Evolutionary conservation across 306 rosid species (phyloP).

Genomic region (peach (Prunus persica)): DNA sequence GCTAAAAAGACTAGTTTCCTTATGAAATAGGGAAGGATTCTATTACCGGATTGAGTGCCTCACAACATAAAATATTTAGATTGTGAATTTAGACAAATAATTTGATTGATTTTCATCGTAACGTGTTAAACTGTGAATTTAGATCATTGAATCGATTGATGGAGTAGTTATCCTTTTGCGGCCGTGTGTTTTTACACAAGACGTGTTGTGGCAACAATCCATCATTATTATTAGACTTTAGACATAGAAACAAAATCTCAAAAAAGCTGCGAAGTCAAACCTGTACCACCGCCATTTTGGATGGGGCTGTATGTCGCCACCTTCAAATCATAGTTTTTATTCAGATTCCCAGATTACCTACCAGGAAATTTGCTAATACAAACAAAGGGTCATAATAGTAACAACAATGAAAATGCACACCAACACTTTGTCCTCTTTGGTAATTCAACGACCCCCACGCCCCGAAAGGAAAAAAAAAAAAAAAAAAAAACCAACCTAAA

Average conservation of each 20-base stretch:
- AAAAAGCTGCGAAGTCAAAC: constrained; percentile 26
- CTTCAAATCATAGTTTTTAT: not conserved
- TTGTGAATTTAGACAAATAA: too few species aligned
- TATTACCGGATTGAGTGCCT: too few species aligned
- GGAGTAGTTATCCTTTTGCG: not conserved
- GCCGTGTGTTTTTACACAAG: not conserved
- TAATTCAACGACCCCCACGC: too few species aligned
- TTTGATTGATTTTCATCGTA: too few species aligned
- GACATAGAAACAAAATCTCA: not conserved
- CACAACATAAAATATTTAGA: too few species aligned
- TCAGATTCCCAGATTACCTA: constrained; percentile 24
- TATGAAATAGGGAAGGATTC: too few species aligned
- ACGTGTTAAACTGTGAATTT: too few species aligned
- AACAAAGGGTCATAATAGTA: constrained; percentile 29
- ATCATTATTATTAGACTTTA: not conserved
- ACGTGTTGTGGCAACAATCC: not conserved
- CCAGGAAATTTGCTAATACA: constrained; percentile 18
- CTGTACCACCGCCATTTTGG: constrained; percentile 1
- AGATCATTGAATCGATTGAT: not conserved
- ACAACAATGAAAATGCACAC: not conserved
- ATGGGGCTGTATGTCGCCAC: constrained; percentile 22
- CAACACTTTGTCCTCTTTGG: not conserved
- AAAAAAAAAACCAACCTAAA: not conserved
- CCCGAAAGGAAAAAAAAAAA: too few species aligned
- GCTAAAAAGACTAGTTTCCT: too few species aligned